Evolutionary conservation across 257 asterid genomes (phyloP).

Genomic region (Plantago ovata): DNA sequence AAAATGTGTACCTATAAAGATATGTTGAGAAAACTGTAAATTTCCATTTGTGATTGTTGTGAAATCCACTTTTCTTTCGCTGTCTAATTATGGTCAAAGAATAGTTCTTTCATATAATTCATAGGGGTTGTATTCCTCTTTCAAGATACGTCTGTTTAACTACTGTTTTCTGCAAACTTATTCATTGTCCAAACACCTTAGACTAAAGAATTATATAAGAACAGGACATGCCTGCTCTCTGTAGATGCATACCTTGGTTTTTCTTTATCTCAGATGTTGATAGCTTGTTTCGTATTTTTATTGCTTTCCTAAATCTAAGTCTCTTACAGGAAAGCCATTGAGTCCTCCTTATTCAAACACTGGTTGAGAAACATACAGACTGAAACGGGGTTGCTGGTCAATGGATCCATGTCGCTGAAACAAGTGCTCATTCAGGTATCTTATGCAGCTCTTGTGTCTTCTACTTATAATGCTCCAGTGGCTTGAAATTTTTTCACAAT

Average conservation of each 20-base stretch:
- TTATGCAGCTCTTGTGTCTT: slow-evolving; percentile 8
- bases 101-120: background rate
- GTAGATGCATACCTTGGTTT: background rate
- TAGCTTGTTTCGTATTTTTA: background rate
- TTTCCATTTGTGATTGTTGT: no score
- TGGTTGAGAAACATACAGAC: slow-evolving; percentile 78
- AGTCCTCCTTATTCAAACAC: slow-evolving; percentile 65
- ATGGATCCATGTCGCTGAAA: slow-evolving; percentile 58
- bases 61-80: no score
- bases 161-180: no score
- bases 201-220: background rate
- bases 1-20: no score
- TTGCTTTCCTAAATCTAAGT: slow-evolving; percentile 6
- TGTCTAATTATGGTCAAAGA: no score
- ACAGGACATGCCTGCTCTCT: background rate
- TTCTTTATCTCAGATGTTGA: background rate
- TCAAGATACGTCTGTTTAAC: background rate
- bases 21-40: no score
- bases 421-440: slow-evolving; percentile 80
- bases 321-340: slow-evolving; percentile 78
- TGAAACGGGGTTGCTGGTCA: slow-evolving; percentile 60
- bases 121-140: background rate
- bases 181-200: no score
- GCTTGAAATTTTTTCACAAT: no score
- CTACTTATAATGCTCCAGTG: background rate